Base-by-base conservation (phyloP, 805 yeast genomes). In the Peterozyma toletana region DNA sequence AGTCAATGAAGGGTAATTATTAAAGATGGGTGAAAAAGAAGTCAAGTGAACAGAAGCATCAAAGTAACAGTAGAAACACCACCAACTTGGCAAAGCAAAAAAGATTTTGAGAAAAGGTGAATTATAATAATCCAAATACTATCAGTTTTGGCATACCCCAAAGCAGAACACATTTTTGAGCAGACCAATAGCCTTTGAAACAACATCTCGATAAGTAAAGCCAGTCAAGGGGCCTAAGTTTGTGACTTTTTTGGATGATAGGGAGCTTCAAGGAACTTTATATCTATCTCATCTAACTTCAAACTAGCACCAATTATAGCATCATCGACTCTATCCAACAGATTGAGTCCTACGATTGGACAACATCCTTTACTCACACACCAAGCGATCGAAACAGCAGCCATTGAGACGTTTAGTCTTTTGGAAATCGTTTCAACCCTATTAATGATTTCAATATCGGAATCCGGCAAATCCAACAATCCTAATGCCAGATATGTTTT, bases 261-360 rank as follows among this genome's bases (percentile, higher is more conserved):
- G 4, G 67, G 64, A 42, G 62, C 70, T 47, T 68, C 73, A 41
- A 69, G 53, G 46, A 61, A 66, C 11, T 47, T 39, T n/a, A 57
- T 45, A n/a, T 67, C 71, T 30, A 63, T 67, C 6, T 52, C 61
- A 7, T 68, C 58, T 30, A 79, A 57, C 41, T 59, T 51, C 21
- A 77, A 53, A 15, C 58, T 55, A 21, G 71, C 43, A 3, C 80
- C 77, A 7, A 48, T 58, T 16, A 77, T 36, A 1, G 75, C 73
- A 46, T 78, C 84, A 30, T 75, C 76, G 13, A 80, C 65, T 47
- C 84, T 66, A 51, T 64, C 66, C 16, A 60, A 62, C 30, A 67
- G 67, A 52, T 62, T 68, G 44, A 78, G 47, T 2, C 86, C 85
- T 11, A 79, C 69, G 46, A 80, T 77, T 15, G 86, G 86, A 33